Percentiles rank a stretch among this genome's conserved stretches.
phyloP scores from a whole-genome alignment of 2,329 filamentous ascomycete genomes.

The Aspergillus costaricaensis region DNA sequence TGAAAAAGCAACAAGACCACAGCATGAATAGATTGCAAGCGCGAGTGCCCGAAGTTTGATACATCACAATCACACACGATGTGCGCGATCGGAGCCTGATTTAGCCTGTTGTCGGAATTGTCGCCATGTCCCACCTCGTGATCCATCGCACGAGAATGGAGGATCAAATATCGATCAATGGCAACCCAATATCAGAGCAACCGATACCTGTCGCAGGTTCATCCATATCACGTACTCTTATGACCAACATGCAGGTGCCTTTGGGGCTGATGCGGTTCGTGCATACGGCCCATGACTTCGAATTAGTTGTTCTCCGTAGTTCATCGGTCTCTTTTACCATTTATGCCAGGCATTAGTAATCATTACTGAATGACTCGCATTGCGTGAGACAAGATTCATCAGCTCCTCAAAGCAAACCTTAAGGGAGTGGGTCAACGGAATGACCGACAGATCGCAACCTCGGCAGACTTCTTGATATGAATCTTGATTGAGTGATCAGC shows the following conservation, averaged over 20 bases:
- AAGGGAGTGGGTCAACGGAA: neutral
- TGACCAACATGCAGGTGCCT: neutral
- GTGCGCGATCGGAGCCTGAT: neutral
- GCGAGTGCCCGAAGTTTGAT: neutral
- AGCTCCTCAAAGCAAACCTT: neutral
- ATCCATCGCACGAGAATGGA: neutral
- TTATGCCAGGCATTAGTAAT: neutral
- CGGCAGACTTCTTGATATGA: neutral
- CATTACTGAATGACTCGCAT: neutral
- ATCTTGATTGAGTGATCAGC: neutral
- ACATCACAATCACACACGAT: neutral
- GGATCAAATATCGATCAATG: neutral
- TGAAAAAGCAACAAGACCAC: neutral
- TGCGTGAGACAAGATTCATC: neutral
- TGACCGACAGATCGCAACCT: neutral
- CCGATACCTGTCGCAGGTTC: neutral
- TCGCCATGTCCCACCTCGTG: neutral
- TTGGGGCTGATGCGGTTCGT: too few relatives aligned
- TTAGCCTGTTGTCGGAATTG: neutral
- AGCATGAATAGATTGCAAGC: neutral
- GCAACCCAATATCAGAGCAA: neutral
- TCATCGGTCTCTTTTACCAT: neutral
- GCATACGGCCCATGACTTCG: too few relatives aligned
- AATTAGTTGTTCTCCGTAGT: neutral
- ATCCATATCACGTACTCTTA: neutral